phyloP scores from a whole-genome alignment of 192 early-diverging fungal genomes.

The Dispira parvispora region DNA sequence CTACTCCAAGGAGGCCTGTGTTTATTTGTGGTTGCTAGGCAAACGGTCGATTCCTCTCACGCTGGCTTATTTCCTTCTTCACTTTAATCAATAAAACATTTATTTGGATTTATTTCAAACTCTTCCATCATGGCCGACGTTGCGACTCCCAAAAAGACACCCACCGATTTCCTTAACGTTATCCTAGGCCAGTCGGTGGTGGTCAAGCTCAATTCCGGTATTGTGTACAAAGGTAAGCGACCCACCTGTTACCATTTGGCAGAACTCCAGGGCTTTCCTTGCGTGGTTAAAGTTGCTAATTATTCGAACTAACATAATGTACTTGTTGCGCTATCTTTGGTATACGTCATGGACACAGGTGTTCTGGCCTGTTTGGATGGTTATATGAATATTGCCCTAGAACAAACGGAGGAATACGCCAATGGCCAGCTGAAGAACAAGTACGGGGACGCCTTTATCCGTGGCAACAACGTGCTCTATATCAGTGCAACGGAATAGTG shows the following conservation, averaged over 20 bases:
- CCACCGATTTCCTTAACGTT: slow-evolving; percentile 75
- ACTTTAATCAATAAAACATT: no score
- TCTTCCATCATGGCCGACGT: slow-evolving; percentile 3
- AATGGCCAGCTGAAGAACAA: slow-evolving; percentile 83
- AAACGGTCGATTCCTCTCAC: no score
- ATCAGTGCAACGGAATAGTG: slow-evolving; percentile 32
- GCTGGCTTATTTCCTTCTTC: no score
- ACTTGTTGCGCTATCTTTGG: no score
- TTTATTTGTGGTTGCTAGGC: no score
- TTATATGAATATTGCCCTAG: slow-evolving; percentile 96
- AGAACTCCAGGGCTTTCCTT: no score
- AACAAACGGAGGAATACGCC: slow-evolving; percentile 90
- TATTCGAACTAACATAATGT: no score
- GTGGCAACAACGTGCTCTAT: slow-evolving; percentile 82
- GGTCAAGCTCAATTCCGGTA: slow-evolving; percentile 89
- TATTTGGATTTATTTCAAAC: background rate
- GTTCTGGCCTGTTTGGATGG: slow-evolving; percentile 84
- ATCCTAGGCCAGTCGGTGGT: slow-evolving; percentile 73
- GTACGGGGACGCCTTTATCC: slow-evolving; percentile 92
- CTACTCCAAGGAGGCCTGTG: no score
- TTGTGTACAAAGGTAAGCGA: slow-evolving; percentile 76
- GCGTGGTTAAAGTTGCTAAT: no score
- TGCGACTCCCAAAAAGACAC: slow-evolving; percentile 32
- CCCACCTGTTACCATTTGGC: no score
- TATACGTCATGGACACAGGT: slow-evolving; percentile 23